Conservation (phyloP, 345 rosid genomes). For the Hibiscus tridactylites region DNA sequence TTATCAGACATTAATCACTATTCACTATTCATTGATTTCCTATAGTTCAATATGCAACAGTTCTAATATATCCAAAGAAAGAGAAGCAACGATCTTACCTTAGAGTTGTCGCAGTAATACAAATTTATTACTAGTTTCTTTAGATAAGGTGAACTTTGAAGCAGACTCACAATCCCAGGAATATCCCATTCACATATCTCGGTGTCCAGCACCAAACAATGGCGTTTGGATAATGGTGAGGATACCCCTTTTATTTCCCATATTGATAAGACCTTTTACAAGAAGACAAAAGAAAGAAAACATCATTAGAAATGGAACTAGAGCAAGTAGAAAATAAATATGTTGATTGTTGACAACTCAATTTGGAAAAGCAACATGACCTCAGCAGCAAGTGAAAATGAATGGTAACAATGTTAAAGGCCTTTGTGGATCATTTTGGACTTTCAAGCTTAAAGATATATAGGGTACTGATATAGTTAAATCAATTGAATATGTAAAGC, state of each 20-base stretch:
- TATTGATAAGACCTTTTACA: slow-evolving; percentile 20
- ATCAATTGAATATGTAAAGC: not conserved
- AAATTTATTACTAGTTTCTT: slow-evolving; percentile 26
- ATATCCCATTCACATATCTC: slow-evolving; percentile 21
- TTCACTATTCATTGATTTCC: not conserved
- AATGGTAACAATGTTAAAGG: not conserved
- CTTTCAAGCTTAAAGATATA: not conserved
- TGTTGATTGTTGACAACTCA: not conserved
- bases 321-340: not conserved
- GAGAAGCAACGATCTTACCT: not conserved
- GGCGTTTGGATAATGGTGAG: slow-evolving; percentile 16
- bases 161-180: slow-evolving; percentile 23
- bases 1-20: not conserved
- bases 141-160: slow-evolving; percentile 22
- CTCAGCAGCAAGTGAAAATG: not conserved
- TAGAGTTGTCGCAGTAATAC: not conserved
- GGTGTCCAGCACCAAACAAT: slow-evolving; percentile 20
- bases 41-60: not conserved
- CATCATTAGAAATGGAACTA: not conserved
- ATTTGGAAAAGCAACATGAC: not conserved
- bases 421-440: not conserved
- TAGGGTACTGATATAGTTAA: not conserved
- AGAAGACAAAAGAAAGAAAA: not conserved
- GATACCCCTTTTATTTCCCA: slow-evolving; percentile 4
- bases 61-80: not conserved